Conservation (phyloP, 2,329 filamentous ascomycete genomes). For the Sclerotinia trifoliorum region DNA sequence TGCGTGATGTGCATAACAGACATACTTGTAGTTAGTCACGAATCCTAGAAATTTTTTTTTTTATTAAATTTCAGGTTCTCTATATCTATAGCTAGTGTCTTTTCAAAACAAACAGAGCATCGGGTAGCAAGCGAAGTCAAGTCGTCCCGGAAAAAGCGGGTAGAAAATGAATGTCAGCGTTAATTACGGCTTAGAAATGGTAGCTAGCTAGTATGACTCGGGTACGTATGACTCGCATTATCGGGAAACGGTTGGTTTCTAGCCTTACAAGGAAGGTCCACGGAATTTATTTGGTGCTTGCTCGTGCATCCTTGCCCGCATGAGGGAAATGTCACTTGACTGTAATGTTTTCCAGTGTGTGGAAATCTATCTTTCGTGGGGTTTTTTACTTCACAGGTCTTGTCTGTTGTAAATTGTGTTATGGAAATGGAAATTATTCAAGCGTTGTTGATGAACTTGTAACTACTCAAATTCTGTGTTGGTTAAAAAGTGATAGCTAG, state of each 20-base stretch:
- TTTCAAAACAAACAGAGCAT: neutral
- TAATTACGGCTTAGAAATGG: neutral
- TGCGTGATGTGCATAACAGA: neutral
- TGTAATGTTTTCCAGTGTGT: neutral
- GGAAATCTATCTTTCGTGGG: neutral
- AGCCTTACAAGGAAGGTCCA: slow-evolving; percentile 20
- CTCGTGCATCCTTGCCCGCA: slow-evolving; percentile 5
- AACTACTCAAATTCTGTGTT: neutral
- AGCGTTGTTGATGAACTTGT: neutral
- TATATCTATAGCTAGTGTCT: no score
- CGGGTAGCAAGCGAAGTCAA: neutral
- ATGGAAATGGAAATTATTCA: neutral
- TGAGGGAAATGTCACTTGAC: slow-evolving; percentile 11
- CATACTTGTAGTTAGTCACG: neutral
- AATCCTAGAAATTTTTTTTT: neutral
- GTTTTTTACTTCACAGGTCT: neutral
- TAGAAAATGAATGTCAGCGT: neutral
- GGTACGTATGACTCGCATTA: slow-evolving; percentile 15
- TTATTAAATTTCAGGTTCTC: no score
- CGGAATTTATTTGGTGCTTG: neutral
- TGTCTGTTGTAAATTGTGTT: neutral
- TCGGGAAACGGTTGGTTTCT: slow-evolving; percentile 1
- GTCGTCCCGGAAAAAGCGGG: no score
- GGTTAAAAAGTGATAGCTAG: neutral
- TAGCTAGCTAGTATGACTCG: neutral